Conservation (phyloP, 1,139 yeast species). For the Arxiozyma slooffiae region DNA sequence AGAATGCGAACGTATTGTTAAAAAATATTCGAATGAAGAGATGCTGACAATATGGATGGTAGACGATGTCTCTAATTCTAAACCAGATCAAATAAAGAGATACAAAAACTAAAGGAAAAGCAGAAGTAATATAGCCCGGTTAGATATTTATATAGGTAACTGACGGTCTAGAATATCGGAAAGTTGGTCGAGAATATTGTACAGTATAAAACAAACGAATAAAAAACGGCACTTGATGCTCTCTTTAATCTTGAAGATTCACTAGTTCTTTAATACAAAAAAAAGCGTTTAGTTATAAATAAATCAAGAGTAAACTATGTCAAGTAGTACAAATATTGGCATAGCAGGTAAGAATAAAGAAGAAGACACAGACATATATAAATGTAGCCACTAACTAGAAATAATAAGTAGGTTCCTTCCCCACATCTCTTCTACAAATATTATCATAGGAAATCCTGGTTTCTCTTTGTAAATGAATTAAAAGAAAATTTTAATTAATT, state of each 20-base stretch:
- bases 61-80: neutral
- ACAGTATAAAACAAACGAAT: neutral
- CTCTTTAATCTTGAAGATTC: neutral
- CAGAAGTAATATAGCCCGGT: neutral
- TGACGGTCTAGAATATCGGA: neutral
- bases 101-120: neutral
- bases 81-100: neutral
- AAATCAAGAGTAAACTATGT: neutral
- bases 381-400: neutral
- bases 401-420: neutral
- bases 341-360: neutral
- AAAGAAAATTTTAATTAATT: neutral
- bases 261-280: neutral
- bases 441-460: neutral
- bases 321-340: neutral
- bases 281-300: too few species aligned
- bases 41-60: neutral
- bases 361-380: too few species aligned
- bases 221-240: neutral
- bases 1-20: neutral
- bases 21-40: neutral
- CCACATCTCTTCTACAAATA: neutral
- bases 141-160: too few species aligned
- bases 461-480: neutral
- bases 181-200: neutral